phyloP scores from a whole-genome alignment of 2,329 filamentous ascomycete species.

The Penicillium sp. region DNA sequence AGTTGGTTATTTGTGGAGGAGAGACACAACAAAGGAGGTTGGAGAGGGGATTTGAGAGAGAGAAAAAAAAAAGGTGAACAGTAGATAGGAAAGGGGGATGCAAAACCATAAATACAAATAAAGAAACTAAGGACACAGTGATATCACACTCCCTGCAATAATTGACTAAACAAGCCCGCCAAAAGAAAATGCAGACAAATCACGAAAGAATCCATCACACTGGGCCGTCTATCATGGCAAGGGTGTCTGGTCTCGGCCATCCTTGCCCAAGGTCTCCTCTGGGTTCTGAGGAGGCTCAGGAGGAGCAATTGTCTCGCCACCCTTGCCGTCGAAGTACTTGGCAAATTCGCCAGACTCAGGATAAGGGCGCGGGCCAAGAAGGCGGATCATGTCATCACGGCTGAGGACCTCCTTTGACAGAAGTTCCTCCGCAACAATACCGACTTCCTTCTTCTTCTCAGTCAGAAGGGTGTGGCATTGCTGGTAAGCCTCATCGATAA shows the following conservation, averaged over 20 bases:
- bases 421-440: slow-evolving; percentile 89
- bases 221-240: slow-evolving; percentile 28
- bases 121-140: slow-evolving; percentile 29
- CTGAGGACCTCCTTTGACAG: slow-evolving; percentile 88
- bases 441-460: slow-evolving; percentile 86
- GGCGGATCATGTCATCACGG: slow-evolving; percentile 86
- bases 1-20: slow-evolving; percentile 17
- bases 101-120: slow-evolving; percentile 31
- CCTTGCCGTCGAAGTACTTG: slow-evolving; percentile 79
- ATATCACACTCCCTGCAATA: slow-evolving; percentile 26
- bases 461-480: slow-evolving; percentile 82
- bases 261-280: slow-evolving; percentile 47
- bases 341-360: slow-evolving; percentile 85
- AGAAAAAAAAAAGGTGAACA: slow-evolving; percentile 10
- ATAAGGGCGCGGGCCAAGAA: slow-evolving; percentile 83
- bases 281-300: slow-evolving; percentile 43
- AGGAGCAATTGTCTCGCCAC: slow-evolving; percentile 59
- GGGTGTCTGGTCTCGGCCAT: slow-evolving; percentile 41
- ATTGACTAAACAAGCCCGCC: slow-evolving; percentile 16
- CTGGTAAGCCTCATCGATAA: slow-evolving; percentile 90
- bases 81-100: slow-evolving; percentile 20
- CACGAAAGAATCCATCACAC: slow-evolving; percentile 18
- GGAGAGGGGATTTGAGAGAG: slow-evolving; percentile 25
- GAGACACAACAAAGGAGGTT: slow-evolving; percentile 16
- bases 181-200: slow-evolving; percentile 34